Conservation (phyloP, 2,329 filamentous ascomycete species). For the Aureobasidium melanogenum region DNA sequence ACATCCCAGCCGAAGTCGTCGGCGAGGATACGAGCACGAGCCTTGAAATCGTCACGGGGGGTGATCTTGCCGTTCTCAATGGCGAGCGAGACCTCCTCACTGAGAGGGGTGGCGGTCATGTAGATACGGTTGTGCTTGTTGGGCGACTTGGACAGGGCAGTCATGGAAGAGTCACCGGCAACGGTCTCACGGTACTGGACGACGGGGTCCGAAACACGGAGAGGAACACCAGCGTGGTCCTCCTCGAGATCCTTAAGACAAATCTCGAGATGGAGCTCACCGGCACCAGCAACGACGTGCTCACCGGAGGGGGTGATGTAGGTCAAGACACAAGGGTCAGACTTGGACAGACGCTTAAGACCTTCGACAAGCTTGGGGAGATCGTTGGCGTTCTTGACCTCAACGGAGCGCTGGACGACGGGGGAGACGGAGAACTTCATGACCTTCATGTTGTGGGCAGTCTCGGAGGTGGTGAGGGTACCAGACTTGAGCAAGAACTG, state of each 20-base stretch:
- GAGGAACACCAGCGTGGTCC: conserved; percentile 96
- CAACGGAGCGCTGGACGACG: conserved; percentile 95
- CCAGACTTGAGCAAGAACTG: conserved; percentile 99
- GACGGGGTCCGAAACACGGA: conserved; percentile 96
- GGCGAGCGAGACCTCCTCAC: conserved; percentile 81
- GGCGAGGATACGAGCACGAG: conserved; percentile 87
- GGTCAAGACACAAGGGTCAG: conserved; percentile 94
- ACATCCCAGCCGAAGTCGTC: conserved; percentile 99
- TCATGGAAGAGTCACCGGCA: conserved; percentile 74
- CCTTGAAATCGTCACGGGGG: conserved; percentile 98
- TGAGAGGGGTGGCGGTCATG: conserved; percentile 82
- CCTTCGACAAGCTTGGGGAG: conserved; percentile 99
- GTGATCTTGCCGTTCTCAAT: conserved; percentile 89
- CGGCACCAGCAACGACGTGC: conserved; percentile 97
- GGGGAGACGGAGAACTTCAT: conserved; percentile 99
- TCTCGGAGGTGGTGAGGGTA: conserved; percentile 95
- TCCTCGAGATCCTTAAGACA: conserved; percentile 99
- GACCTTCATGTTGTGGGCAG: conserved; percentile 99
- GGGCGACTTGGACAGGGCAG: conserved; percentile 96
- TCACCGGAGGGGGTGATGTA: conserved; percentile 86
- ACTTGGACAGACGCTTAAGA: conserved; percentile 99
- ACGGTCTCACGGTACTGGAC: conserved; percentile 99
- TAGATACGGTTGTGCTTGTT: conserved; percentile 99
- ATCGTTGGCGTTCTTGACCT: conserved; percentile 99
- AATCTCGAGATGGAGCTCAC: conserved; percentile 99